These are phyloP conservation scores for Fusarium sororula DNA, from an alignment of 2,329 filamentous ascomycete genomes.

Conservation along the genomic window DNA sequence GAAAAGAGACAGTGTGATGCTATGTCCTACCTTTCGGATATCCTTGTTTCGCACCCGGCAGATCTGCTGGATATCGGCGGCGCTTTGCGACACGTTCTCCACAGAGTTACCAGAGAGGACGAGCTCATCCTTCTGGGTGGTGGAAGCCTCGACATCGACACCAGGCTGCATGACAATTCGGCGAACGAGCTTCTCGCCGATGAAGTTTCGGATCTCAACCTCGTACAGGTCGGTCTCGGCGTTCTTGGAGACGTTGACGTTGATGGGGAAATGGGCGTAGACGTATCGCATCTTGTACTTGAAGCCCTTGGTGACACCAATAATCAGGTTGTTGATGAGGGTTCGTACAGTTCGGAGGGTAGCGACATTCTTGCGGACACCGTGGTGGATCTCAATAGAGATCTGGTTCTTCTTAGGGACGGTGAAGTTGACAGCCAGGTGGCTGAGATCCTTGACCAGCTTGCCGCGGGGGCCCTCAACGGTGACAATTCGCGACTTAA, in stretches of 20 bases:
- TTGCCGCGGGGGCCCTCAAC: conserved; percentile 98
- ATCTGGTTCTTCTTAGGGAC: conserved; percentile 86
- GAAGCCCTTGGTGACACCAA: conserved; percentile 98
- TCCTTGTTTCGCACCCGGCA: conserved; percentile 99
- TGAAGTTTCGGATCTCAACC: conserved; percentile 99
- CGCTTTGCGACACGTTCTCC: conserved; percentile 96
- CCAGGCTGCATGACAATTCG: conserved; percentile 87
- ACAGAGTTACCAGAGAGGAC: conserved; percentile 92
- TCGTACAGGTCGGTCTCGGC: conserved; percentile 85
- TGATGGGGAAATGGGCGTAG: conserved; percentile 99
- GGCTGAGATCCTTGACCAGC: conserved; percentile 95
- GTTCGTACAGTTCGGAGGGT: conserved; percentile 98
- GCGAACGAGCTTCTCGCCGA: conserved; percentile 99
- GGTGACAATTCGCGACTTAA: conserved; percentile 96
- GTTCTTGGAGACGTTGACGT: conserved; percentile 99
- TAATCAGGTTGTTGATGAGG: conserved; percentile 98
- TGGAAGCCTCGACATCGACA: conserved; percentile 89
- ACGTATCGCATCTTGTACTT: conserved; percentile 99
- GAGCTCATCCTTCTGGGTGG: conserved; percentile 97
- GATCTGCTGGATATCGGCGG: conserved; percentile 99
- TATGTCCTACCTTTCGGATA: conserved; percentile 88
- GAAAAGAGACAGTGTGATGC: neutral
- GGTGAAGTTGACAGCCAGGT: conserved; percentile 96
- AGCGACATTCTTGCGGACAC: conserved; percentile 96
- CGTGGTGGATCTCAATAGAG: conserved; percentile 99